Base-by-base conservation (phyloP, 345 rosid species). In the Luvunga scandens region DNA sequence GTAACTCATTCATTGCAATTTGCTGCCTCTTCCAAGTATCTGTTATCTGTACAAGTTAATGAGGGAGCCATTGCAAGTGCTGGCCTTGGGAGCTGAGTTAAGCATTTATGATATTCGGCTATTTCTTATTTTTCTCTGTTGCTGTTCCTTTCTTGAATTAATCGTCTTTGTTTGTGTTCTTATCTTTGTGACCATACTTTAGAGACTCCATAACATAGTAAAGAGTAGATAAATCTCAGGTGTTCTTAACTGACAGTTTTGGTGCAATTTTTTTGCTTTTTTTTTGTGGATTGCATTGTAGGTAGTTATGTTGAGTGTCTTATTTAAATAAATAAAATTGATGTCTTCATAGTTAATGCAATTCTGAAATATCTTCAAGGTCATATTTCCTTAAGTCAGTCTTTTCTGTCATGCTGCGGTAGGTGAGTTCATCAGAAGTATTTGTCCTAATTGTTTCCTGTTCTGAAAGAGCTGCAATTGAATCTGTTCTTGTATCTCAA, bases 1-100 rank as follows among this genome's bases (percentile, higher is more conserved):
- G 14, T 60, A 12, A 21, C 76, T 7, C 34, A 69, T 59, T 66
- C 14, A 48, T 70, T 45, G 70, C 77, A 42, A 33, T 65, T 63
- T 30, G 18, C 13, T 72, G 62, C 65, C 69, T 56, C 56, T 12
- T 10, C 72, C 66, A 73, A 69, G 66, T 27, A 66, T 66, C 45
- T 75, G 27, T 66, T 7, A 25, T 45, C 50, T 45, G 50, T 42
- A 3, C 48, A 42, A n/a, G 21, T 64, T 18, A 25, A 22, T 22
- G 36, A 28, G 45, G 19, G 60, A 73, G 77, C 53, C 25, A 21
- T 75, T 65, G 50, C 57, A 38, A 62, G 39, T 68, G 9, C 9
- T 55, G n/a, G 48, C 22, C 62, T 50, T 55, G 55, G 50, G 25
- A 42, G 13, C 55, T n/a, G 62, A 27, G 36, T n/a, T 57, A 7